A percentile compares a stretch with the other conserved stretches of the same genome.
phyloP scores from a whole-genome alignment of 2,329 filamentous ascomycete genomes.

The Colletotrichum orchidophilum region DNA sequence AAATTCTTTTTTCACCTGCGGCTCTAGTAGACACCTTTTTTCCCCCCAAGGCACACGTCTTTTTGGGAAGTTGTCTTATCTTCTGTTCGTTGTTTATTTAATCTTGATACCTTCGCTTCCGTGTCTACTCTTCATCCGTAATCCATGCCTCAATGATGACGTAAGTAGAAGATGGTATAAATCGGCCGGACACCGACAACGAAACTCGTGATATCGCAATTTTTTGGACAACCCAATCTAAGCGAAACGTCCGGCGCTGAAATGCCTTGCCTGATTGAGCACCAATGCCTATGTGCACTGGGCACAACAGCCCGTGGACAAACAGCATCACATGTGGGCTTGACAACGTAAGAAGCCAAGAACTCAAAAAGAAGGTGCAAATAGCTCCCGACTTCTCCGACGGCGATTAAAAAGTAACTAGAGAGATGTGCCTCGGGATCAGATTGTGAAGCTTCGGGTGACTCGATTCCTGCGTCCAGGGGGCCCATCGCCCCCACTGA shows the following conservation, averaged over 20 bases:
- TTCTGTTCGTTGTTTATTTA: neutral
- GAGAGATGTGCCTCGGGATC: neutral
- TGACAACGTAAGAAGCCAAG: neutral
- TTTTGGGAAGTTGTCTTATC: neutral
- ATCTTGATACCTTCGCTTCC: neutral
- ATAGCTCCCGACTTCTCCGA: neutral
- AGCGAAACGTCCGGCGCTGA: neutral
- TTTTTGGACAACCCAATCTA: neutral
- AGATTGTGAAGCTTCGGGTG: neutral
- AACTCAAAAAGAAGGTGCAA: neutral
- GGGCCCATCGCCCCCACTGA: neutral
- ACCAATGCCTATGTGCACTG: neutral
- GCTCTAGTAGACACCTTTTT: neutral
- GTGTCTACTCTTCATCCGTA: neutral
- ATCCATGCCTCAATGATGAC: neutral
- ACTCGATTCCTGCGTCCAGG: neutral
- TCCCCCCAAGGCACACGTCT: too few relatives aligned
- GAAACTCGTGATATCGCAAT: neutral
- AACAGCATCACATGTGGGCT: neutral
- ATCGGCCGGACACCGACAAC: neutral
- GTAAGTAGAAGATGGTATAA: neutral
- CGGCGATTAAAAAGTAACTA: neutral
- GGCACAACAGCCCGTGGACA: neutral
- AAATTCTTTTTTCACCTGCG: too few relatives aligned
- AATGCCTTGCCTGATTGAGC: constrained; percentile 1